Percentiles rank a stretch among this genome's conserved stretches.
Evolutionary conservation across 148 eudicot genomes (phyloP).

Genomic region (Vaccinium myrtillus): DNA sequence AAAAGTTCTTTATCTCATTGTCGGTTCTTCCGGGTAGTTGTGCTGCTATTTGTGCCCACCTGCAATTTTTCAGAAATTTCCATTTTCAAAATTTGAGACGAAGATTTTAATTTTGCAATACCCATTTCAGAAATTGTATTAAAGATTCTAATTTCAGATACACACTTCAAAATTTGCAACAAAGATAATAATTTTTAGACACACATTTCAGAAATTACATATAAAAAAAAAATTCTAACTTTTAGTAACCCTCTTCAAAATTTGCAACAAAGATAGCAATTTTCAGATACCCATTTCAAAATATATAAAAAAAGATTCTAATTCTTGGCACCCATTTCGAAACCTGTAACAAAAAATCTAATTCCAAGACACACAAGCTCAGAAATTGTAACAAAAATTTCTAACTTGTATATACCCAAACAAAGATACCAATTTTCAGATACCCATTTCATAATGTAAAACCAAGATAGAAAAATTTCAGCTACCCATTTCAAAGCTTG

Average conservation of each 20-base stretch:
- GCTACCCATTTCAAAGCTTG: background rate
- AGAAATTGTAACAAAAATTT: background rate
- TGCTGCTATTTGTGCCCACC: constrained; percentile 96
- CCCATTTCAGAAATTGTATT: background rate
- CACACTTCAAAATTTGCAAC: background rate
- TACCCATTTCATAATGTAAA: background rate
- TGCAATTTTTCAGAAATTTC: constrained; percentile 24
- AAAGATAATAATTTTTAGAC: background rate
- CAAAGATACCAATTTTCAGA: background rate
- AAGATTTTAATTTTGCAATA: background rate
- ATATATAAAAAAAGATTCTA: background rate
- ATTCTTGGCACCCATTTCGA: background rate
- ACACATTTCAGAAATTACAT: background rate
- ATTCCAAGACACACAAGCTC: background rate
- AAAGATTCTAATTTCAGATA: background rate
- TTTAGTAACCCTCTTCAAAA: background rate
- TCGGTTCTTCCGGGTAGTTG: constrained; percentile 95
- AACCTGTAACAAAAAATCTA: background rate
- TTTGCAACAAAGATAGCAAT: background rate
- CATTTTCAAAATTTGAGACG: background rate
- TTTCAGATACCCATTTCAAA: background rate
- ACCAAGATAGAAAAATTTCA: background rate
- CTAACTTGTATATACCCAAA: background rate
- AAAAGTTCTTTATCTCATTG: constrained; percentile 80
- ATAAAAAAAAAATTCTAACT: background rate